phyloP scores from a whole-genome alignment of 352 stramenopile genomes.

The Globisporangium barbulae region DNA sequence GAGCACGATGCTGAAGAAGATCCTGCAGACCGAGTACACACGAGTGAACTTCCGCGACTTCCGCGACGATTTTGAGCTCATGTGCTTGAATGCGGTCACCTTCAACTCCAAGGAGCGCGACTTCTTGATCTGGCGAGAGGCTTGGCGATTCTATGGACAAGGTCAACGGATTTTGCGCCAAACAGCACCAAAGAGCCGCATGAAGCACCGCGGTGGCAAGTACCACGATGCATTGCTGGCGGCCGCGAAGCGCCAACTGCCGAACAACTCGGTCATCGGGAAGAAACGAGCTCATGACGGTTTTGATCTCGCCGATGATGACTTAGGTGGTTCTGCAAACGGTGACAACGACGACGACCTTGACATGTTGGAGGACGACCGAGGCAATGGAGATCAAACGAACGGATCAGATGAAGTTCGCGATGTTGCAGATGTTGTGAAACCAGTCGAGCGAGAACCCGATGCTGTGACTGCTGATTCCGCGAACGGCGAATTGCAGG shows the following conservation, averaged over 20 bases:
- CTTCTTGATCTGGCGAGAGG: slow-evolving; percentile 91
- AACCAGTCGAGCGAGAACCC: background rate
- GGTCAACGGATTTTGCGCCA: slow-evolving; percentile 72
- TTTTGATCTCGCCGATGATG: slow-evolving; percentile 26
- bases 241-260: slow-evolving; percentile 75
- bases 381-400: slow-evolving; percentile 10
- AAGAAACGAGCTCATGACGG: slow-evolving; percentile 40
- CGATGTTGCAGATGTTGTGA: background rate
- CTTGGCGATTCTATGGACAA: slow-evolving; percentile 90
- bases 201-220: slow-evolving; percentile 73
- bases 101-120: slow-evolving; percentile 93
- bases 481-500: background rate
- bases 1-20: slow-evolving; percentile 82
- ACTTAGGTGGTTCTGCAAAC: slow-evolving; percentile 16
- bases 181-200: slow-evolving; percentile 63
- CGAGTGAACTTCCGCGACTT: slow-evolving; percentile 73
- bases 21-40: slow-evolving; percentile 70
- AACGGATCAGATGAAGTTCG: background rate
- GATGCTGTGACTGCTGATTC: slow-evolving; percentile 7
- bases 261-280: slow-evolving; percentile 70
- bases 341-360: slow-evolving; percentile 24
- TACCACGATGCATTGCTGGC: slow-evolving; percentile 67
- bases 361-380: slow-evolving; percentile 20
- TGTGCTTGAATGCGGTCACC: slow-evolving; percentile 94
- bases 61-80: slow-evolving; percentile 92